Base-by-base conservation (phyloP, 768 basidiomycete genomes). In the Naematelia encephala region DNA sequence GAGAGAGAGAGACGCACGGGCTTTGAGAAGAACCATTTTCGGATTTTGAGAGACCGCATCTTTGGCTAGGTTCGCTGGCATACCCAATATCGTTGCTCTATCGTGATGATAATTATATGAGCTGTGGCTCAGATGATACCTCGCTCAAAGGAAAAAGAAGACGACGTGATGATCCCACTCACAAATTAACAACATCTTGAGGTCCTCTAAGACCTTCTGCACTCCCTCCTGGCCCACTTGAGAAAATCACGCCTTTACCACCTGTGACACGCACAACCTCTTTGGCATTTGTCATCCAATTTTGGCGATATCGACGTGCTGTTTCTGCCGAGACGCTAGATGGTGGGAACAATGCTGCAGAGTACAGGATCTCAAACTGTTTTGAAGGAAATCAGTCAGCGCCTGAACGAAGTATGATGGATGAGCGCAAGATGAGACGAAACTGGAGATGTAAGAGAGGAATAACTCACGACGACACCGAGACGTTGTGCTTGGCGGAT, bases 41-140 rank as follows among this genome's bases (percentile, higher is more conserved):
- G 70, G 64, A 28, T 64, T 70, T 8, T 57, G 54, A 2, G 59
- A 56, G 22, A 77, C 56, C 13, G 72, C 61, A 29, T 75, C 72
- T 55, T 70, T 74, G 1, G 76, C 72, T 1, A 75, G 64, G 61
- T 77, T 77, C 19, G 74, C 69, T 27, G 74, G 72, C 76, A 77
- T 74, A 1, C 76, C 76, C 45, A 77, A 62, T 50, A 72, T 62
- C 25, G 69, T 64, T 10, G 61, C 74, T 12, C 73, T 74, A n/a
- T n/a, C n/a, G n/a, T n/a, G n/a, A n/a, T n/a, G n/a, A n/a, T n/a
- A n/a, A n/a, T n/a, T n/a, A n/a, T n/a, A n/a, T n/a, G n/a, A n/a
- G n/a, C n/a, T n/a, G n/a, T n/a, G n/a, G n/a, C n/a, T n/a, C n/a
- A n/a, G n/a, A n/a, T n/a, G n/a, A n/a, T n/a, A n/a, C n/a, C n/a